A percentile compares a stretch with the other conserved stretches of the same genome.
Evolutionary conservation across 768 basidiomycete genomes (phyloP).

Genomic region (Rickenella mellea): DNA sequence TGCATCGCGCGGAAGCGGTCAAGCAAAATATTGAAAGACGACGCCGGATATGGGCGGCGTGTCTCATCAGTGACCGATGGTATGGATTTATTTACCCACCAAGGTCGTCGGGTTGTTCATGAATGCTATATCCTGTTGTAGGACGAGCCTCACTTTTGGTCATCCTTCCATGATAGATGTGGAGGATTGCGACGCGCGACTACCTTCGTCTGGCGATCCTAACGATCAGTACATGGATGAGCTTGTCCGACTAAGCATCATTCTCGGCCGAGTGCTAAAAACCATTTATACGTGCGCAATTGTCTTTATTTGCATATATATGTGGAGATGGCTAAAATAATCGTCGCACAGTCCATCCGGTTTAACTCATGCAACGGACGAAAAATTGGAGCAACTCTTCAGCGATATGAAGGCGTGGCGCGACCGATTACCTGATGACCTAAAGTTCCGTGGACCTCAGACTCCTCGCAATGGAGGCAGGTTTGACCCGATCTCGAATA

Average conservation of each 20-base stretch:
- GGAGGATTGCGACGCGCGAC: slow-evolving; percentile 88
- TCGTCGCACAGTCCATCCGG: slow-evolving; percentile 63
- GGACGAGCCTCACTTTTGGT: slow-evolving; percentile 84
- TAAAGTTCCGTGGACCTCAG: slow-evolving; percentile 68
- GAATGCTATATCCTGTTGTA: slow-evolving; percentile 20
- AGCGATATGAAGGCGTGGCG: slow-evolving; percentile 72
- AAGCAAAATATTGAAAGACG: slow-evolving; percentile 79
- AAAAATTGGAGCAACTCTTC: slow-evolving; percentile 55
- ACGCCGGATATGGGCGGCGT: slow-evolving; percentile 87
- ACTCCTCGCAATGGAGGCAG: slow-evolving; percentile 59
- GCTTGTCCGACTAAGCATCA: slow-evolving; percentile 82
- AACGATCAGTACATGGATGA: slow-evolving; percentile 80
- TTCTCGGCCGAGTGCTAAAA: slow-evolving; percentile 87
- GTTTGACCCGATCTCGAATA: slow-evolving; percentile 13
- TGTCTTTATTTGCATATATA: neutral
- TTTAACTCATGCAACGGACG: slow-evolving; percentile 75
- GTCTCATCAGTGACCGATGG: slow-evolving; percentile 93
- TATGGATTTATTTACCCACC: slow-evolving; percentile 26
- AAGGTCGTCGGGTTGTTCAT: no score
- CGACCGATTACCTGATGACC: slow-evolving; percentile 60
- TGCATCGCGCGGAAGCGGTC: slow-evolving; percentile 86
- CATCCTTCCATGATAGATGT: slow-evolving; percentile 96
- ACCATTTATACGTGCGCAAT: slow-evolving; percentile 73
- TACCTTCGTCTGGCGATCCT: slow-evolving; percentile 81
- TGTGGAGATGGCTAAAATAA: neutral